Conservation (phyloP, 768 basidiomycete genomes). For the Amanita thiersii region DNA sequence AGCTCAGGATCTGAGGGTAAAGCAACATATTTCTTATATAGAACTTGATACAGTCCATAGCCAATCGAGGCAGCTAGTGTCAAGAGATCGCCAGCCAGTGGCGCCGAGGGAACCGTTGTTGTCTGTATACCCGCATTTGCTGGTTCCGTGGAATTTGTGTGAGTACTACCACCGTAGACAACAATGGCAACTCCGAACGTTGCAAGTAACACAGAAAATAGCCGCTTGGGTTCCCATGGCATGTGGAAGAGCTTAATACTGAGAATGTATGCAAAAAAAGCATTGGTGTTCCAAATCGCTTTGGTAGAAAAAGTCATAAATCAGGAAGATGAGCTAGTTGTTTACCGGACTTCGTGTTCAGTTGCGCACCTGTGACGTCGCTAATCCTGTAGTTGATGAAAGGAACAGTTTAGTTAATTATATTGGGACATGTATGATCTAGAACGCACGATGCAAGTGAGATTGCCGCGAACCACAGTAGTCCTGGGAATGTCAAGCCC, state of each 20-base stretch:
- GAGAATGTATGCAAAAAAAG: conserved; percentile 88
- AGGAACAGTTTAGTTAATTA: too few species aligned
- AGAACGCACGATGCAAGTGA: conserved; percentile 63
- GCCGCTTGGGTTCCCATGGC: conserved; percentile 53
- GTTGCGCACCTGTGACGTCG: conserved; percentile 61
- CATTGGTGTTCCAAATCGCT: conserved; percentile 83
- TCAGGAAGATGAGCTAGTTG: conserved; percentile 9
- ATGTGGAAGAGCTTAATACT: conserved; percentile 62
- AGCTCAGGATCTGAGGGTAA: conserved; percentile 57
- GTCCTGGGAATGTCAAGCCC: conserved; percentile 52
- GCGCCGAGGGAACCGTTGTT: conserved; percentile 29
- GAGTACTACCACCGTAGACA: conserved; percentile 65
- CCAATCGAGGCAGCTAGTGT: conserved; percentile 65
- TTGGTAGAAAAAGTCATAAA: conserved; percentile 10
- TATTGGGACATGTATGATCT: conserved; percentile 8
- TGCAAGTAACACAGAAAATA: conserved; percentile 72
- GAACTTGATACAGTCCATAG: conserved; percentile 75
- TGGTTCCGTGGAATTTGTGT: conserved; percentile 12
- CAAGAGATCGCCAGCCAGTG: conserved; percentile 65
- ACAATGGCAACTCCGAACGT: conserved; percentile 75
- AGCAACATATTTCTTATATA: conserved; percentile 76
- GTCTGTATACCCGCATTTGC: conserved; percentile 10
- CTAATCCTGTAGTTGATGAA: conserved; percentile 44
- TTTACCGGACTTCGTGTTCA: not conserved
- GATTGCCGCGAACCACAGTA: conserved; percentile 74